Evolutionary conservation across 139 green algal genomes (phyloP).

Genomic region (Pleodorina starrii): DNA sequence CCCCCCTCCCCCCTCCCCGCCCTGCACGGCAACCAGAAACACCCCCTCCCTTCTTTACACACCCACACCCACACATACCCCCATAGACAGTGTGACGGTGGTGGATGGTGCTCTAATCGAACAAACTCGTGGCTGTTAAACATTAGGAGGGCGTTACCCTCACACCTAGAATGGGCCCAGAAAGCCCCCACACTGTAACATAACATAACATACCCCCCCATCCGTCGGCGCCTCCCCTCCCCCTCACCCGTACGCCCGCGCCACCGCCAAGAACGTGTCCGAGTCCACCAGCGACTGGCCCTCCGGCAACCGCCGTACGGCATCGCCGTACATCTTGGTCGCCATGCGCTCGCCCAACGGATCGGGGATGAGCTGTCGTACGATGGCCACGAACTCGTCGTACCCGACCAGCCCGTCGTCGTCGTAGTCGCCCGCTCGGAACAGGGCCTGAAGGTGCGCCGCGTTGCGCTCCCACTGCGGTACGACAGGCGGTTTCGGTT

Average conservation of each 20-base stretch:
- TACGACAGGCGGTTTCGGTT: neutral
- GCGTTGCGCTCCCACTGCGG: slow-evolving; percentile 50
- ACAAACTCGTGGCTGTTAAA: too few species aligned
- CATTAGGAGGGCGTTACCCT: too few species aligned
- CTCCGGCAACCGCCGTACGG: slow-evolving; percentile 36
- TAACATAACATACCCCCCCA: too few species aligned
- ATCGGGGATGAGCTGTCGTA: slow-evolving; percentile 23
- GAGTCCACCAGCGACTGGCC: slow-evolving; percentile 27
- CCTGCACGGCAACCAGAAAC: too few species aligned
- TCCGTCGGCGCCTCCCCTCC: too few species aligned
- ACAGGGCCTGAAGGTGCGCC: slow-evolving; percentile 61
- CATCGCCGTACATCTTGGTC: slow-evolving; percentile 59
- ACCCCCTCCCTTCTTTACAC: too few species aligned
- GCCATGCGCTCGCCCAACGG: neutral
- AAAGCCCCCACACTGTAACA: too few species aligned
- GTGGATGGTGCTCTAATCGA: too few species aligned
- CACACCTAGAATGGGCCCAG: too few species aligned
- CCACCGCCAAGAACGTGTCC: slow-evolving; percentile 38
- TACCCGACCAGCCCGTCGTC: slow-evolving; percentile 54
- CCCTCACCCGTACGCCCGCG: slow-evolving; percentile 41
- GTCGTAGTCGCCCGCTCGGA: slow-evolving; percentile 60
- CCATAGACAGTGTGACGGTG: too few species aligned
- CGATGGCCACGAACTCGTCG: slow-evolving; percentile 55
- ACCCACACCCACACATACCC: too few species aligned
- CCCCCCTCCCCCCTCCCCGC: too few species aligned